phyloP scores from a whole-genome alignment of 306 rosid genomes.

The Vigna trinervia region DNA sequence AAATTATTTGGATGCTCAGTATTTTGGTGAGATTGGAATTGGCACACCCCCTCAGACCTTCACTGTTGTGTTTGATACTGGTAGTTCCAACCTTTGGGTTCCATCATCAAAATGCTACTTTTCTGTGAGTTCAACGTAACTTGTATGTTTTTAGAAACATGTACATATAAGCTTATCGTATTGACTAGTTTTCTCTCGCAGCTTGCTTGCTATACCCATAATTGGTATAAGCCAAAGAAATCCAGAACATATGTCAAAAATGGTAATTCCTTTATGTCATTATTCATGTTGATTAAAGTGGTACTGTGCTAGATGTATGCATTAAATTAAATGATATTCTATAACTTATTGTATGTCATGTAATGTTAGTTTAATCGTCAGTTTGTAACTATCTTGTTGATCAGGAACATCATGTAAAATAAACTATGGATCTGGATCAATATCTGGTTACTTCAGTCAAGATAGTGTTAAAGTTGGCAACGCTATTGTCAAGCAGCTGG shows the following conservation, averaged over 20 bases:
- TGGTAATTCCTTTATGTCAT: conserved; percentile 51
- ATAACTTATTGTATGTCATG: neutral
- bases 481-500: conserved; percentile 69
- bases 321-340: conserved; percentile 6
- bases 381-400: conserved; percentile 37
- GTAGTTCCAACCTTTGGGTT: conserved; percentile 96
- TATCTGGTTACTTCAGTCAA: conserved; percentile 86
- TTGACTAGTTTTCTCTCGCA: conserved; percentile 44
- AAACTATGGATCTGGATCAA: conserved; percentile 78
- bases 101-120: conserved; percentile 86
- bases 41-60: conserved; percentile 87
- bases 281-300: conserved; percentile 24
- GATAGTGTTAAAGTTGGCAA: conserved; percentile 77
- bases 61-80: conserved; percentile 86
- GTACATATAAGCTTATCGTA: conserved; percentile 6
- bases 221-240: conserved; percentile 71
- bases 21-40: conserved; percentile 84
- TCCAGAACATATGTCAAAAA: conserved; percentile 65
- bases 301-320: conserved; percentile 26
- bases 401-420: conserved; percentile 81
- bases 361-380: conserved; percentile 13
- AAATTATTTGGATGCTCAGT: conserved; percentile 85
- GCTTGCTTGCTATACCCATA: conserved; percentile 86
- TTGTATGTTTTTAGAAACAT: conserved; percentile 18
- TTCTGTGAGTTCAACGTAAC: conserved; percentile 63